Evolutionary conservation across 441 rosid species (phyloP).

Genomic region (Erysimum cheiri): DNA sequence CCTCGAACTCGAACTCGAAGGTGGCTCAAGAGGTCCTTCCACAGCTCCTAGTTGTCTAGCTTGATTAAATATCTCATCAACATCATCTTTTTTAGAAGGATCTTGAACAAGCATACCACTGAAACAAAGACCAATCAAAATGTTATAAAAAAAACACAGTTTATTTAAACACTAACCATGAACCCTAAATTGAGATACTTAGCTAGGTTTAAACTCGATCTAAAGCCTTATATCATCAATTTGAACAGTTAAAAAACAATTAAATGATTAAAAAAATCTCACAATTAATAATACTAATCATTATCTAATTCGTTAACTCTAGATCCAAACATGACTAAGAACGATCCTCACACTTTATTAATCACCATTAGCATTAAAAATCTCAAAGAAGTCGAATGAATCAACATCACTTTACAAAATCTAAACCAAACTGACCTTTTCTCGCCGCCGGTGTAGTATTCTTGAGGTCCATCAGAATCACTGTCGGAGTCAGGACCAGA

Average conservation of each 20-base stretch:
- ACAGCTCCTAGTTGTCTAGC: constrained; percentile 94
- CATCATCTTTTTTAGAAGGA: constrained; percentile 81
- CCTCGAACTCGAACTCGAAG: constrained; percentile 82
- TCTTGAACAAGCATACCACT: constrained; percentile 99
- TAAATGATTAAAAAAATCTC: neutral
- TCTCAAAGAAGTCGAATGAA: neutral
- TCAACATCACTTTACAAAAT: neutral
- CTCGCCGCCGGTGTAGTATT: constrained; percentile 95
- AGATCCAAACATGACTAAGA: constrained; percentile 31
- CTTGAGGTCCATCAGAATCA: constrained; percentile 89
- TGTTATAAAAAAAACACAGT: neutral
- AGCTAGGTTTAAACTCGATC: neutral
- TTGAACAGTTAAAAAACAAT: neutral
- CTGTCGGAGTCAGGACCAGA: constrained; percentile 86
- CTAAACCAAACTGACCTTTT: constrained; percentile 60
- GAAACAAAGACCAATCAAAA: constrained; percentile 29
- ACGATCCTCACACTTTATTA: neutral
- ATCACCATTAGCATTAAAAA: neutral
- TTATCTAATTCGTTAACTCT: constrained; percentile 1
- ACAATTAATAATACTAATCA: neutral
- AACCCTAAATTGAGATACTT: constrained; percentile 8
- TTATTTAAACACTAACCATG: neutral
- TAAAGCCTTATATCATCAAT: neutral
- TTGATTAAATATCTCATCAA: constrained; percentile 88
- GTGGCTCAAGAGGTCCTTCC: constrained; percentile 76